Base-by-base conservation (phyloP, 805 yeast species). In the Lachancea fermentati region DNA sequence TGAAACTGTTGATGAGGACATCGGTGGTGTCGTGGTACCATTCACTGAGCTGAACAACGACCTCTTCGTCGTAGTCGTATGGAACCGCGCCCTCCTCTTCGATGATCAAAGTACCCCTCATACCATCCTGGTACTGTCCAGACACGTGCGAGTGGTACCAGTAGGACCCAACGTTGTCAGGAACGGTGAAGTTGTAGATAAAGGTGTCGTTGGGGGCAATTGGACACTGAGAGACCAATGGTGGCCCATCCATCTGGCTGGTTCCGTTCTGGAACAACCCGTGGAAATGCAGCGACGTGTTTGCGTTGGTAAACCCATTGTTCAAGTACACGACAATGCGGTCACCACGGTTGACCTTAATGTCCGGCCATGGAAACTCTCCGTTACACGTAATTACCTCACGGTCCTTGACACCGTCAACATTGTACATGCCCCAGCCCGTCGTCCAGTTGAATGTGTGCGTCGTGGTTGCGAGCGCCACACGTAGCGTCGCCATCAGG, bases 131-230 rank as follows among this genome's bases (percentile, higher is more conserved):
- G 55, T 88, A 88, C 65, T 89, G 95, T 52, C 89, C 91, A 16
- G 73, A 65, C 26, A 89, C 78, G 67, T 93, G 98, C 22, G 97
- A 86, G 65, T 93, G 98, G 72, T 91, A 93, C 98, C 98, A 93
- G 72, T 72, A 93, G 14, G 95, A 76, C 55, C 98, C 98, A 43
- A 72, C 78, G 66, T 93, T 96, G 45, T 60, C 63, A 36, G 75
- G 76, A 45, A 88, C 86, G 19, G 96, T 83, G 65, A 93, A 93
- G 70, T 91, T 88, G 72, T 93, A 93, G 47, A 81, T 63, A 65
- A 77, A 70, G 14, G 84, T 73, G 45, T 76, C 75, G 40, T 84
- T 84, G 4, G 94, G 83, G n/a, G 85, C 79, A 49, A 87, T 81
- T 19, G 96, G 95, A 73, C 97, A 93, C 66, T 91, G 97, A 26